Percentiles rank a stretch among this genome's conserved stretches.
phyloP scores from a whole-genome alignment of 2,329 filamentous ascomycete genomes.

The Dothistroma pini region DNA sequence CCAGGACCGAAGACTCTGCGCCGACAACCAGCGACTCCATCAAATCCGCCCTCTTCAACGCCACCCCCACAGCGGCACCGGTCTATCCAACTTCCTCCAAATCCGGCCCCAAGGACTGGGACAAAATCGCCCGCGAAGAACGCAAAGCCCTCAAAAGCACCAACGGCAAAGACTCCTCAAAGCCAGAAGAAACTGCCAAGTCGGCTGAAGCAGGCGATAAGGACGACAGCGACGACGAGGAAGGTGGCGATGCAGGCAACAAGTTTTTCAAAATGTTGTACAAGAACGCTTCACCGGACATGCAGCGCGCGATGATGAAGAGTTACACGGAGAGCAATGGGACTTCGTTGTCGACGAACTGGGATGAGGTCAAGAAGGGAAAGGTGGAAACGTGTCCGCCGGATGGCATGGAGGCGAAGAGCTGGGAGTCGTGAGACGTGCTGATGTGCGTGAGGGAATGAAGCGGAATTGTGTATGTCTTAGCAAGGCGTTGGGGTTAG shows the following conservation, averaged over 20 bases:
- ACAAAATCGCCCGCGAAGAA: constrained; percentile 62
- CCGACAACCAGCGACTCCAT: constrained; percentile 2
- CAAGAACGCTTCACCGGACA: constrained; percentile 70
- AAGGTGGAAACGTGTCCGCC: constrained; percentile 71
- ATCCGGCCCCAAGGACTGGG: constrained; percentile 85
- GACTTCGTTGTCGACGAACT: constrained; percentile 87
- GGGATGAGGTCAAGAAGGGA: constrained; percentile 71
- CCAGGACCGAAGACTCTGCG: constrained; percentile 13
- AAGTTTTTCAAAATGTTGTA: constrained; percentile 90
- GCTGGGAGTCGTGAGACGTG: constrained; percentile 48
- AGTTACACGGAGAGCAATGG: constrained; percentile 92
- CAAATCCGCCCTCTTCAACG: constrained; percentile 17
- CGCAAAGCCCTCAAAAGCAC: constrained; percentile 9
- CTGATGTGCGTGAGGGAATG: background rate
- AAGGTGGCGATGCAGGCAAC: constrained; percentile 63
- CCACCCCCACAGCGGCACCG: constrained; percentile 42
- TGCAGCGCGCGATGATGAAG: constrained; percentile 94
- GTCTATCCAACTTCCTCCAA: constrained; percentile 84
- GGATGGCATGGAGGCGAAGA: constrained; percentile 72
- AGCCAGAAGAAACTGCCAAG: constrained; percentile 30
- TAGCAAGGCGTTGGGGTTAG: background rate
- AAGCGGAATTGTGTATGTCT: background rate
- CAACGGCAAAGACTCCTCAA: constrained; percentile 12
- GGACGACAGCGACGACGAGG: constrained; percentile 51
- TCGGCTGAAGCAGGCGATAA: constrained; percentile 21